Evolutionary conservation across 2,329 filamentous ascomycete species (phyloP), one percentile per base, ranked within the genome.

Genomic region (Exophiala bonariae): DNA sequence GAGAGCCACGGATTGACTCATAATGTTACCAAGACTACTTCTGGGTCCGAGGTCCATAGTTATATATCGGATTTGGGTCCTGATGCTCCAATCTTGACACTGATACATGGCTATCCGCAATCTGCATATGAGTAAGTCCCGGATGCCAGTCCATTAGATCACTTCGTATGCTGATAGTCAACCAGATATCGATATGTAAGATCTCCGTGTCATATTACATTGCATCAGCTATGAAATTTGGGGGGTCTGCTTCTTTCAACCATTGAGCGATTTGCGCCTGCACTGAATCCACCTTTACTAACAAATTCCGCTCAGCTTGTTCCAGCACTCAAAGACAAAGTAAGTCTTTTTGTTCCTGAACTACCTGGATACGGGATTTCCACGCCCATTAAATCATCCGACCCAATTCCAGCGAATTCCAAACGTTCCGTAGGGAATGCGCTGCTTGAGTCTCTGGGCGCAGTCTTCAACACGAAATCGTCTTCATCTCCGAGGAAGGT

Each of bases 391-490:
- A 49, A 52, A 35, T 41, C 48, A 31, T 36, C 32, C 5, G 31
- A 38, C 16, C 35, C 35, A 20, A 37, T 37, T 17, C 14, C 35
- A 3, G 41, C 45, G 30, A 56, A 65, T 53, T 65, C 68, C 54
- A 74, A 74, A 55, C 63, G 64, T 9, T 63, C 63, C 22, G 63
- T 74, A 22, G 74, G 73, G 13, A 54, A 58, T 3, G 64, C 69
- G n/a, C 63, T 77, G 36, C 60, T 77, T 34, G 63, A 68, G 53
- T 63, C 66, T 5, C 61, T 75, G 7, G 49, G 59, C 7, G 46
- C 57, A 3, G 55, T 66, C 31, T 67, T 75, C 49, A 52, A 43
- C 8, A 49, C 46, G 16, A 41, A 44, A 28, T 34, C 54, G 53
- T 42, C 65, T 61, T 18, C 41, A 4, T 26, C 37, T 13, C 54